Conservation (phyloP, 495 filamentous ascomycete species). For the Physcia stellaris region DNA sequence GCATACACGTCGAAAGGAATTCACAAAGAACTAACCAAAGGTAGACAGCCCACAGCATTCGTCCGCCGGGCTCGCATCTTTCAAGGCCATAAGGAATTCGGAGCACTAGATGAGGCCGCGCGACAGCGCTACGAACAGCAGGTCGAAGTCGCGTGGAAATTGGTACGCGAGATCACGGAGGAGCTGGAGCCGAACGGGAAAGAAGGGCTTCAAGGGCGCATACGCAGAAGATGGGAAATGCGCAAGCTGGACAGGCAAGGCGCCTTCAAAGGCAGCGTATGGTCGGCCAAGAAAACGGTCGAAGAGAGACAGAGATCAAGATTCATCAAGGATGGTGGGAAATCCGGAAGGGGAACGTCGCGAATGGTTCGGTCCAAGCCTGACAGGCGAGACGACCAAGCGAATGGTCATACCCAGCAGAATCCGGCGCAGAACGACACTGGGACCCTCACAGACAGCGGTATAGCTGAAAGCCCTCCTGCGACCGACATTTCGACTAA, state of each 20-base stretch:
- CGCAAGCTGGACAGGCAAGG: slow-evolving; percentile 19
- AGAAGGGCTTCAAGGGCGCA: slow-evolving; percentile 18
- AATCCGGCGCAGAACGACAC: too few species aligned
- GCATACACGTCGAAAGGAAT: slow-evolving; percentile 57
- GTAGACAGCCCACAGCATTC: slow-evolving; percentile 30
- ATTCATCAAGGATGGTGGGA: too few species aligned
- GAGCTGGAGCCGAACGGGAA: slow-evolving; percentile 21
- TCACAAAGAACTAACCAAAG: slow-evolving; percentile 25
- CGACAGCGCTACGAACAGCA: slow-evolving; percentile 16
- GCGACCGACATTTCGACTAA: too few species aligned
- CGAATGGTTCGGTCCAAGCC: too few species aligned
- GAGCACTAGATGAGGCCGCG: slow-evolving; percentile 6
- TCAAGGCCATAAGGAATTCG: slow-evolving; percentile 22
- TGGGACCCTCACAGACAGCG: too few species aligned
- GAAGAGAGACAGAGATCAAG: not conserved
- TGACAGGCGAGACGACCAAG: too few species aligned
- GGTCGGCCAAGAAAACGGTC: slow-evolving; percentile 19
- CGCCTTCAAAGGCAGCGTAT: slow-evolving; percentile 33
- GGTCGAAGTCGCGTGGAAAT: slow-evolving; percentile 26
- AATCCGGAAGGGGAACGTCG: too few species aligned
- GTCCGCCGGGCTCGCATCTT: slow-evolving; percentile 35
- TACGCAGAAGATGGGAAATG: slow-evolving; percentile 16
- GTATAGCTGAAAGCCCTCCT: too few species aligned
- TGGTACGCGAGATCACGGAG: slow-evolving; percentile 27
- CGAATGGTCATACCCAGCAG: too few species aligned